Base-by-base conservation (phyloP, 2,329 filamentous ascomycete genomes). In the Hansfordia pulvinata region DNA sequence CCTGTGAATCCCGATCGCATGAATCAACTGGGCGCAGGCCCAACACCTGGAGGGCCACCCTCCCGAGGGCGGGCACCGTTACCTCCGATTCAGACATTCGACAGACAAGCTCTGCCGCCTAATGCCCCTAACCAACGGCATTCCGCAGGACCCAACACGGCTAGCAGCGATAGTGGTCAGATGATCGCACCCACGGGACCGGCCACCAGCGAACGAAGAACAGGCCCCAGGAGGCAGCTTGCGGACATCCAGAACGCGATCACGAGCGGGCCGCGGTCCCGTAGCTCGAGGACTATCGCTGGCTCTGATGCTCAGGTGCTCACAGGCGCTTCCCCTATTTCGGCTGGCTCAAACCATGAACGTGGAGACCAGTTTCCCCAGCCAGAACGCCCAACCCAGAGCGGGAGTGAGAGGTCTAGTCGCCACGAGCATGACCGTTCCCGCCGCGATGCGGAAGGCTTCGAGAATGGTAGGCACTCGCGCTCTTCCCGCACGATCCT, bases 181-280 rank as follows among this genome's bases (percentile, higher is more conserved):
- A 42, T 50, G 27, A 35, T 43, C 17, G 40, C 43, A 10, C 47
- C 48, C 10, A 50, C 47, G 7, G 47, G 47, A n/a, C 50, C 46
- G 20, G 42, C 49, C 9, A 39, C 42, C 2, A 27, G 40, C 23
- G 46, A 40, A 22, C 46, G 51, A 24, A 44, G 58, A 28, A 46
- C 46, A 24, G 44, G 62, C 17, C 54, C 60, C 11, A 53, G 59
- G 31, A 56, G 69, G 30, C 67, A 75, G 37, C 52, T 76, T 17
- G 62, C 62, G 9, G 63, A 65, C 23, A 75, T 77, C 32, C 71
- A 74, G 37, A 70, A 51, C 34, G 68, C 61, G 26, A 54, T 74
- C 35, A 61, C 67, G 43, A 58, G 49, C 17, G 54, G 49, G 23
- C 51, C 47, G 8, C 49, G 38, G 20, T 36, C 48, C 19, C 47